phyloP scores from a whole-genome alignment of 257 asterid species.

The Ehretia macrophylla region DNA sequence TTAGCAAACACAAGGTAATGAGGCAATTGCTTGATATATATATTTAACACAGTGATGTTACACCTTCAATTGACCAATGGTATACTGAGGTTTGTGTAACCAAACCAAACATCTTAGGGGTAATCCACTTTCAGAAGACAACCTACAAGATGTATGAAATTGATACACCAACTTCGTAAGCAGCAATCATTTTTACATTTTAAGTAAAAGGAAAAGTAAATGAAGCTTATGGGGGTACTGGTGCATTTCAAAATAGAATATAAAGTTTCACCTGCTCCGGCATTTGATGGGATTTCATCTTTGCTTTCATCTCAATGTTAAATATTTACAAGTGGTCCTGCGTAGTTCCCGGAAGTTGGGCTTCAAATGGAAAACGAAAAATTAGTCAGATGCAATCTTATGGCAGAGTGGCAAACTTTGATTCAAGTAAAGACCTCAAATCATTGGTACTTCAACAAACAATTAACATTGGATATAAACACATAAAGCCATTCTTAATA shows the following conservation, averaged over 20 bases:
- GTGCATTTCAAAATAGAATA: background rate
- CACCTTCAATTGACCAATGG: slow-evolving; percentile 97
- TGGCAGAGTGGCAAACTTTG: background rate
- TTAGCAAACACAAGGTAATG: background rate
- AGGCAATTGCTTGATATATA: slow-evolving; percentile 3
- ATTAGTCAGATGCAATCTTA: background rate
- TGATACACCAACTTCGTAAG: slow-evolving; percentile 11
- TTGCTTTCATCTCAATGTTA: slow-evolving; percentile 93
- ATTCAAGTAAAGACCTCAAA: slow-evolving; percentile 1
- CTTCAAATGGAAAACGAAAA: slow-evolving; percentile 45
- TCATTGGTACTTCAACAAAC: background rate
- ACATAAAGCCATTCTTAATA: background rate
- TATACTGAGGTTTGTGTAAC: slow-evolving; percentile 88
- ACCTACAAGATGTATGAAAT: slow-evolving; percentile 65
- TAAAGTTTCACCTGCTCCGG: slow-evolving; percentile 78
- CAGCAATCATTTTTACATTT: background rate
- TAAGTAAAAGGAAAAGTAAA: no score
- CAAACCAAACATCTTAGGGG: slow-evolving; percentile 89
- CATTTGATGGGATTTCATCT: slow-evolving; percentile 93
- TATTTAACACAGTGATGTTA: slow-evolving; percentile 1
- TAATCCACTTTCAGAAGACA: slow-evolving; percentile 97
- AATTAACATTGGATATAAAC: background rate
- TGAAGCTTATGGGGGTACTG: no score
- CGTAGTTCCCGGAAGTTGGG: slow-evolving; percentile 93
- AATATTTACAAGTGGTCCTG: slow-evolving; percentile 98